Base-by-base conservation (phyloP, 2,329 filamentous ascomycete species). In the Neurospora crassa region DNA sequence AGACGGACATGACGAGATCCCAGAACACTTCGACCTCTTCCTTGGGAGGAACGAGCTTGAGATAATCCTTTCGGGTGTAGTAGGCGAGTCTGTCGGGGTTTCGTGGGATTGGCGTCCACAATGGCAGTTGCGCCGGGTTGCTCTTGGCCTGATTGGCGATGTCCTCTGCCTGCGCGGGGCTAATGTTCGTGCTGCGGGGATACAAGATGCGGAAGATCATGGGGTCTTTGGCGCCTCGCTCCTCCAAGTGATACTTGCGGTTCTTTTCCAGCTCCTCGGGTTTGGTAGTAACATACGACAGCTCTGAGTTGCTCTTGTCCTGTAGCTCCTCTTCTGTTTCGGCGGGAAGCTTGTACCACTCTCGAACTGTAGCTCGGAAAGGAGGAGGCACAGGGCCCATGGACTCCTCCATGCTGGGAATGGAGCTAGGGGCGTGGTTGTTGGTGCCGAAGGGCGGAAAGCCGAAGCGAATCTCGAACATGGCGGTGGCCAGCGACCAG, bases 321-420 rank as follows among this genome's bases (percentile, higher is more conserved):
- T 43, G 16, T 2, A 43, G 6, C 6, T 42, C 41, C 6, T 42
- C 16, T 8, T 42, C 6, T 6, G 14, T 18, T 5, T 42, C 41
- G 5, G 14, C 16, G 41, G 41, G 11, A 2, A 34, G 40, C 10
- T 20, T 18, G 4, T 18, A 7, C 42, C 42, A 43, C 6, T 43
- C 42, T 0, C 2, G 42, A 7, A 69, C 71, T 0, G 42, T 12
- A 14, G 8, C 24, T 0, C 71, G 69, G 47, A 70, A 75, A 3
- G 45, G 69, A 1, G 68, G 20, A 0, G 72, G 73, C 4, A 75
- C 40, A 1, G 74, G 73, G 1, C 74, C 72, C 37, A 75, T 47
- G 12, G 24, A 14, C 18, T 37, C 45, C 37, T 72, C 71, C 70
- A 71, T 40, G 2, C 40, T 34, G 12, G 14, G 8, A 4, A 71